Evolutionary conservation across 2,329 filamentous ascomycete species (phyloP).

Genomic region (Fusarium keratoplasticum): DNA sequence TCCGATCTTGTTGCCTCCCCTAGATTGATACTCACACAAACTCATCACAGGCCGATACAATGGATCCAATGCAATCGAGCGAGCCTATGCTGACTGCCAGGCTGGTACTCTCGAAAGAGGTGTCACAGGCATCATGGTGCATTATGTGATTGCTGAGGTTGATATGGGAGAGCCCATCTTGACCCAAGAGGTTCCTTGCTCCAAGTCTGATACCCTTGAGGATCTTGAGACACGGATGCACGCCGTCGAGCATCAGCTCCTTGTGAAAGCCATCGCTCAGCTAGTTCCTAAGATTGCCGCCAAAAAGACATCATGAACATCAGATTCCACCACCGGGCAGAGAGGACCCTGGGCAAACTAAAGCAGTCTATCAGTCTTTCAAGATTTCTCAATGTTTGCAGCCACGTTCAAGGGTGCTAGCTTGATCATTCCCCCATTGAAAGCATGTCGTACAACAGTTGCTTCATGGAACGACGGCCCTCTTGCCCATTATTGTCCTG

Average conservation of each 20-base stretch:
- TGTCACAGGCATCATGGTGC: slow-evolving; percentile 87
- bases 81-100: slow-evolving; percentile 79
- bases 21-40: slow-evolving; percentile 8
- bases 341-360: background rate
- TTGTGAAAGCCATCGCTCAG: slow-evolving; percentile 76
- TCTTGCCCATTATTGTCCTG: background rate
- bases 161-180: slow-evolving; percentile 82
- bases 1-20: background rate
- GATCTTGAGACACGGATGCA: slow-evolving; percentile 80
- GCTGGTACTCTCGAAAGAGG: slow-evolving; percentile 71
- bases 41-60: slow-evolving; percentile 73
- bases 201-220: slow-evolving; percentile 71
- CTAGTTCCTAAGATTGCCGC: slow-evolving; percentile 53
- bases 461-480: slow-evolving; percentile 11
- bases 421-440: slow-evolving; percentile 3
- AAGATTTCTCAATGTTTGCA: background rate
- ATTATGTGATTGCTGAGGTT: slow-evolving; percentile 84
- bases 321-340: background rate
- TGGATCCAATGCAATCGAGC: slow-evolving; percentile 80
- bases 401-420: background rate
- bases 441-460: slow-evolving; percentile 32
- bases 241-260: slow-evolving; percentile 77
- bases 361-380: background rate
- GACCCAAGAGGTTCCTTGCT: slow-evolving; percentile 74
- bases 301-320: slow-evolving; percentile 4